phyloP scores from a whole-genome alignment of 2,329 filamentous ascomycete species.

The Nothophoma quercina region DNA sequence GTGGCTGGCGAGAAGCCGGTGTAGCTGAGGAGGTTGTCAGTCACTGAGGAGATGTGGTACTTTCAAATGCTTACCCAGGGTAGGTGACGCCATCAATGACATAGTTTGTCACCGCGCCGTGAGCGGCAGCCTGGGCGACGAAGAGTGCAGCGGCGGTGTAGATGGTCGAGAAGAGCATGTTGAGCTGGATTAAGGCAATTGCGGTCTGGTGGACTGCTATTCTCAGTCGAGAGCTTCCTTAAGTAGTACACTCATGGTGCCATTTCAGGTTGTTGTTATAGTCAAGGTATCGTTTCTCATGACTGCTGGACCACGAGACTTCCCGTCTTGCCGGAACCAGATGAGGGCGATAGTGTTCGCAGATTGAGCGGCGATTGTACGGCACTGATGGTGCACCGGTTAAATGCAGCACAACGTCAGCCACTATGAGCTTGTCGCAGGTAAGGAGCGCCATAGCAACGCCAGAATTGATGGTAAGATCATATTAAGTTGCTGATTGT shows the following conservation, averaged over 20 bases:
- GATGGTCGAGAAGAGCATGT: constrained; percentile 49
- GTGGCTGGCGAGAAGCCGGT: constrained; percentile 60
- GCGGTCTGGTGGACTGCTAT: not conserved
- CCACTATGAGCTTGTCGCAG: constrained; percentile 12
- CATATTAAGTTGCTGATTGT: not conserved
- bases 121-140: constrained; percentile 41
- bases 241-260: constrained; percentile 2
- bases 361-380: constrained; percentile 1
- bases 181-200: constrained; percentile 23
- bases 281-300: not conserved
- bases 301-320: not conserved
- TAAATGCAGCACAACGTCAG: constrained; percentile 11
- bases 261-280: not conserved
- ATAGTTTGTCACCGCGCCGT: constrained; percentile 49
- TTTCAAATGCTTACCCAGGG: constrained; percentile 32
- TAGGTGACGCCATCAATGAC: constrained; percentile 44
- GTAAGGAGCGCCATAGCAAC: not conserved
- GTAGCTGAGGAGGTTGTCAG: constrained; percentile 55
- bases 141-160: constrained; percentile 44
- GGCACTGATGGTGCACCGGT: constrained; percentile 4
- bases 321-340: constrained; percentile 12
- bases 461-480: not conserved
- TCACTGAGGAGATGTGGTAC: constrained; percentile 38
- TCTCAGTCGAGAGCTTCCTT: constrained; percentile 1
- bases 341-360: constrained; percentile 9